A percentile compares a stretch with the other conserved stretches of the same genome.
Evolutionary conservation across 352 stramenopile species (phyloP).

Genomic region (Blastocystis hominis): DNA sequence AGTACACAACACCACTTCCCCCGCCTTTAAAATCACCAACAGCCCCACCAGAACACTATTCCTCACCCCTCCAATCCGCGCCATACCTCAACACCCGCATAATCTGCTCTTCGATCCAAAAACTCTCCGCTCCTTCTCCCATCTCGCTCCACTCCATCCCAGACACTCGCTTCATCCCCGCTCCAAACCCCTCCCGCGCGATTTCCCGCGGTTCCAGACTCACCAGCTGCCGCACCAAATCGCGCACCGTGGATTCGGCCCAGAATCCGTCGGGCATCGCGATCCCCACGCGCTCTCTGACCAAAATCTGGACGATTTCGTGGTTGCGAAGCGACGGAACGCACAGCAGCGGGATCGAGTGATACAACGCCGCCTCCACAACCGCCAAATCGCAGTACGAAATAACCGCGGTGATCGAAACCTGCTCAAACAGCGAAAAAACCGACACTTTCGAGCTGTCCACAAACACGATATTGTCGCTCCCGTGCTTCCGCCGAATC

Average conservation of each 20-base stretch:
- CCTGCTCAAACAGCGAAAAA: not conserved
- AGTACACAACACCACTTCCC: too few relatives aligned
- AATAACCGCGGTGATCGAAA: conserved; percentile 15
- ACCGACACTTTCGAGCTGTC: not conserved
- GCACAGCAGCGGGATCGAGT: conserved; percentile 12
- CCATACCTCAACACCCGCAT: not conserved
- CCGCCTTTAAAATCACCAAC: not conserved
- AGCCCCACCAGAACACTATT: not conserved
- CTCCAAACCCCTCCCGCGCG: not conserved
- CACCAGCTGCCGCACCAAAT: conserved; percentile 25
- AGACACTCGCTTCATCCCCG: not conserved
- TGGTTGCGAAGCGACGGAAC: conserved; percentile 19
- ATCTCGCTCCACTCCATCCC: not conserved
- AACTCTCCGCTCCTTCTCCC: not conserved
- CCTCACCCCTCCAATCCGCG: not conserved
- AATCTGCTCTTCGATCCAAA: not conserved
- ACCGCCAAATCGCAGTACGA: conserved; percentile 20
- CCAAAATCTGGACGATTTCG: not conserved
- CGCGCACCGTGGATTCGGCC: conserved; percentile 35
- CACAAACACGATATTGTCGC: not conserved
- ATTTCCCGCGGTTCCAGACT: not conserved
- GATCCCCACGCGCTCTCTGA: not conserved
- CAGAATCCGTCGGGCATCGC: conserved; percentile 33
- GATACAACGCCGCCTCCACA: conserved; percentile 10
- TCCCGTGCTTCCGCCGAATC: not conserved